These are phyloP conservation scores for Aspergillus alliaceus DNA, from an alignment of 2,329 filamentous ascomycete genomes.

Conservation along the genomic window DNA sequence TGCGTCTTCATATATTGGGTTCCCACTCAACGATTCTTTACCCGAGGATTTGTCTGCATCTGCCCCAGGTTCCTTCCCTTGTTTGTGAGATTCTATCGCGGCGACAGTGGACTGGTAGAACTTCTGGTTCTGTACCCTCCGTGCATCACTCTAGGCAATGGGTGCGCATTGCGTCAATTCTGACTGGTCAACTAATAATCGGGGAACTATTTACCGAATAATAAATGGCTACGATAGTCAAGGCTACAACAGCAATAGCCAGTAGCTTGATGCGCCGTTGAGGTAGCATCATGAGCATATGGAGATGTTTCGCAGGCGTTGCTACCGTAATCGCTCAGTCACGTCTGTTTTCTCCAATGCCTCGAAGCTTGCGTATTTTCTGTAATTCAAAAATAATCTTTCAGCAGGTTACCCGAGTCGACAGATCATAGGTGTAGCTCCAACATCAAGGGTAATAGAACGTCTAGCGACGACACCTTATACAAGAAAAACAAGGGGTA, in stretches of 20 bases:
- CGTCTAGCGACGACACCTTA: constrained; percentile 13
- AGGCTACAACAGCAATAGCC: constrained; percentile 62
- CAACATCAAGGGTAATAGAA: constrained; percentile 11
- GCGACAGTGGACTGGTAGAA: constrained; percentile 59
- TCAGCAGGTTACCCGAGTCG: constrained; percentile 5
- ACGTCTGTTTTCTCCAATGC: not conserved
- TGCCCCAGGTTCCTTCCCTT: constrained; percentile 46
- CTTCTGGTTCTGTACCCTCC: constrained; percentile 41
- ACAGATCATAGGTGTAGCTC: constrained; percentile 18
- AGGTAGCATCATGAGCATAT: constrained; percentile 59
- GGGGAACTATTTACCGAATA: constrained; percentile 59
- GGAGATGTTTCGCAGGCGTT: not conserved
- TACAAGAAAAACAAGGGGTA: not conserved
- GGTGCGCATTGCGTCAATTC: constrained; percentile 7
- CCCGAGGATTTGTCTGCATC: constrained; percentile 63
- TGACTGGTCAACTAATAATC: not conserved
- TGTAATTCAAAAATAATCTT: not conserved
- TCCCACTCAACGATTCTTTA: constrained; percentile 68
- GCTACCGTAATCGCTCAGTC: not conserved
- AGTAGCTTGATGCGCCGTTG: constrained; percentile 69
- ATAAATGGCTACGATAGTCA: constrained; percentile 70
- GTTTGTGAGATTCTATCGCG: constrained; percentile 53
- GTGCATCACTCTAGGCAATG: constrained; percentile 37
- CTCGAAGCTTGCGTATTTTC: not conserved
- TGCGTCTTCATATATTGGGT: constrained; percentile 58